Evolutionary conservation across 768 basidiomycete genomes (phyloP).

Genomic region (Suillus subluteus): DNA sequence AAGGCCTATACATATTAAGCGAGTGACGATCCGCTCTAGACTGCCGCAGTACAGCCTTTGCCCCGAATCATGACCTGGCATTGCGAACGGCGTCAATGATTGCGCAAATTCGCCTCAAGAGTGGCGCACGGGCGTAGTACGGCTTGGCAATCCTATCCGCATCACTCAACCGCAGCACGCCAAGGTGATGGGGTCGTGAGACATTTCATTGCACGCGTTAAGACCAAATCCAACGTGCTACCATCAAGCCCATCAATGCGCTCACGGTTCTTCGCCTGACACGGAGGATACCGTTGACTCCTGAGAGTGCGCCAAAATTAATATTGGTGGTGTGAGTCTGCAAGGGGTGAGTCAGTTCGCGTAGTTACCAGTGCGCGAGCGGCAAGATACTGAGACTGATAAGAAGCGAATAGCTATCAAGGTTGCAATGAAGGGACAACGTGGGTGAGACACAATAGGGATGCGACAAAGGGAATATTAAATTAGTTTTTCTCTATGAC

Average conservation of each 20-base stretch:
- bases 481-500: constrained; percentile 2
- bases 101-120: neutral
- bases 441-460: neutral
- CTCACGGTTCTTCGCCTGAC: neutral
- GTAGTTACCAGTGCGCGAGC: neutral
- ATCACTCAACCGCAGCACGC: neutral
- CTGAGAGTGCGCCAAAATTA: no score
- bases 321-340: no score
- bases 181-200: neutral
- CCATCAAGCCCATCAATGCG: no score
- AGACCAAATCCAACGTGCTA: no score
- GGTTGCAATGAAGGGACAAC: neutral
- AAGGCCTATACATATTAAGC: no score
- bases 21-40: neutral
- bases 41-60: neutral
- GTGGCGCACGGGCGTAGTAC: neutral
- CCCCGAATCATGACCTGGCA: neutral
- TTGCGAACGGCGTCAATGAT: neutral
- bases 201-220: neutral
- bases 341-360: no score
- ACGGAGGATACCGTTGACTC: no score
- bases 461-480: neutral
- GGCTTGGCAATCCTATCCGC: neutral
- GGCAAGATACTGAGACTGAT: neutral
- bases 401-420: neutral